Conservation (phyloP, 805 yeast genomes). For the Torulaspora maleeae region DNA sequence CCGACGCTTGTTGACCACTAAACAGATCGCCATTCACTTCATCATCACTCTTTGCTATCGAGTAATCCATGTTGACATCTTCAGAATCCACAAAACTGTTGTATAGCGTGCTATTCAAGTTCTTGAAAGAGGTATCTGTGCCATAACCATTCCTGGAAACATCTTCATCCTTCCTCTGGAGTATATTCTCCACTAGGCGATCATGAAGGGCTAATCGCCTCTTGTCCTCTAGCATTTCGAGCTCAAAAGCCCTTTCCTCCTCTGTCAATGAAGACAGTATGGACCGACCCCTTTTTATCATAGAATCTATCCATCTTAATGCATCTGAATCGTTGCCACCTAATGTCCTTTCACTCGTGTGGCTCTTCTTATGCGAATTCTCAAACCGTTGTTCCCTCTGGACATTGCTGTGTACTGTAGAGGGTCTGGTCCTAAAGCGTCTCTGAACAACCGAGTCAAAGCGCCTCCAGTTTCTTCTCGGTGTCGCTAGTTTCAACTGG, state of each 20-base stretch:
- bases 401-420: background rate
- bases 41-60: background rate
- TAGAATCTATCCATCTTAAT: constrained; percentile 21
- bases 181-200: constrained; percentile 4
- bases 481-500: constrained; percentile 17
- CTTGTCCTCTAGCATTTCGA: constrained; percentile 12
- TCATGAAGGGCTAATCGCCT: constrained; percentile 5
- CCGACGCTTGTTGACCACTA: background rate
- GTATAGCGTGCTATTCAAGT: constrained; percentile 17
- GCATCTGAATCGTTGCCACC: constrained; percentile 7
- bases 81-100: constrained; percentile 16
- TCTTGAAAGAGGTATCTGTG: constrained; percentile 22
- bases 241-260: constrained; percentile 13
- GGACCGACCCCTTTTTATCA: constrained; percentile 25
- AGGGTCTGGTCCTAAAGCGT: background rate
- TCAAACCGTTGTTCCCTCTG: too few relatives aligned
- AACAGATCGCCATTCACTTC: background rate
- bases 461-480: constrained; percentile 22
- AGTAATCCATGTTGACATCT: background rate
- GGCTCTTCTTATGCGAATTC: background rate
- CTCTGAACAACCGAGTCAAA: constrained; percentile 10
- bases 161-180: constrained; percentile 5
- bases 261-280: constrained; percentile 18
- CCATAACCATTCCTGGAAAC: constrained; percentile 10
- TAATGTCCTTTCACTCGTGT: too few relatives aligned